These are phyloP conservation scores for Monosporascus sp. DNA, from an alignment of 2,329 filamentous ascomycete species.

Conservation along the genomic window DNA sequence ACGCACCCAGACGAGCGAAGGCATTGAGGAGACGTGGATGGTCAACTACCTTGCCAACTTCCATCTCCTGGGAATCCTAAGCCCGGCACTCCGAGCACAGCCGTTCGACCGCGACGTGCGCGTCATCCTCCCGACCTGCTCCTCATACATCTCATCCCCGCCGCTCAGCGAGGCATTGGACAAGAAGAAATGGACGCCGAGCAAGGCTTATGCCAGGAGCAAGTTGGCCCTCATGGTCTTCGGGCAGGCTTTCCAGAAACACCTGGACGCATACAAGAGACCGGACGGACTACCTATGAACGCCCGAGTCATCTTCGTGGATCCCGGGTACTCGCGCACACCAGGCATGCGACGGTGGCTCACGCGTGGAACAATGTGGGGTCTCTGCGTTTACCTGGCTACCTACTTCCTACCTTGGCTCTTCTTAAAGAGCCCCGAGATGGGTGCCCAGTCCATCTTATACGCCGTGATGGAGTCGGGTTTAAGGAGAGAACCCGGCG, in stretches of 20 bases:
- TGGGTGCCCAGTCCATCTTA: conserved; percentile 82
- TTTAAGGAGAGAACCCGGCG: conserved; percentile 59
- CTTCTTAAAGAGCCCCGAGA: conserved; percentile 74
- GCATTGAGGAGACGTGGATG: conserved; percentile 85
- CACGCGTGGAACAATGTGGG: conserved; percentile 75
- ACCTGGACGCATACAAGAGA: conserved; percentile 75
- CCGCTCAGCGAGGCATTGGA: conserved; percentile 51
- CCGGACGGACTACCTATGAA: conserved; percentile 81
- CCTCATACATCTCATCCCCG: conserved; percentile 76
- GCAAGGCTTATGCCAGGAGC: conserved; percentile 57
- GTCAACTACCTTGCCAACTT: conserved; percentile 96
- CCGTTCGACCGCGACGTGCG: conserved; percentile 91
- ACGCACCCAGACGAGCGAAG: conserved; percentile 63
- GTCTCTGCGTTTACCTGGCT: conserved; percentile 68
- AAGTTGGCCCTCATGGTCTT: conserved; percentile 85
- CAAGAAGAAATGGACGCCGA: conserved; percentile 48
- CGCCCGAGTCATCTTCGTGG: conserved; percentile 76
- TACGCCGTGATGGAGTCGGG: conserved; percentile 78
- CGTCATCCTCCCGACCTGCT: conserved; percentile 80
- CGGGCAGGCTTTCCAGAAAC: conserved; percentile 85
- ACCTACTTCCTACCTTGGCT: conserved; percentile 83
- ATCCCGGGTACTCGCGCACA: conserved; percentile 80
- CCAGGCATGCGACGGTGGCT: conserved; percentile 85
- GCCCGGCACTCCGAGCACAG: conserved; percentile 83
- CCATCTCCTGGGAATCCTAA: conserved; percentile 86